A percentile compares a stretch with the other conserved stretches of the same genome.
Evolutionary conservation across 2,329 filamentous ascomycete species (phyloP).

Genomic region (Ceratocystis huliohia): DNA sequence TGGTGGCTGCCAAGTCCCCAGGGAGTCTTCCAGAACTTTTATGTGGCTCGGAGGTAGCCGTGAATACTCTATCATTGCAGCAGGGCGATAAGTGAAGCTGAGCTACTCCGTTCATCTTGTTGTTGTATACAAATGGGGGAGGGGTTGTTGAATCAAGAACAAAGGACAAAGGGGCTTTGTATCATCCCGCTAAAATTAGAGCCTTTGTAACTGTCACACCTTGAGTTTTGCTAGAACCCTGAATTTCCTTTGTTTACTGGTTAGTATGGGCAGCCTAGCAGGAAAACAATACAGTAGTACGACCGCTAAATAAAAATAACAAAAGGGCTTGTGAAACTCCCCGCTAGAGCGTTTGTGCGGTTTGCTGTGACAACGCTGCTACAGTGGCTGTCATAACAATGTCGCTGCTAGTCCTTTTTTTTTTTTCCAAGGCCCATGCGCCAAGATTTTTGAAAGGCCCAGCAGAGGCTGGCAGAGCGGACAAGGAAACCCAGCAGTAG

Average conservation of each 20-base stretch:
- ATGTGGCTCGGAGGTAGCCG: constrained; percentile 1
- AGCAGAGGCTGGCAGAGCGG: not conserved
- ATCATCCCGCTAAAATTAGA: not conserved
- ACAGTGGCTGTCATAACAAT: constrained; percentile 5
- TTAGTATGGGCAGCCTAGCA: not conserved
- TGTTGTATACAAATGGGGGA: too few relatives aligned
- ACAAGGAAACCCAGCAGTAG: not conserved
- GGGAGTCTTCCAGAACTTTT: not conserved
- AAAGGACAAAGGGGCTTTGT: constrained; percentile 1
- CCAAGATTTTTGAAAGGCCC: not conserved
- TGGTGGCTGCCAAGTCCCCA: not conserved
- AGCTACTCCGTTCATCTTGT: too few relatives aligned
- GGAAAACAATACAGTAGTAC: not conserved
- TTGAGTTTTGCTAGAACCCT: not conserved
- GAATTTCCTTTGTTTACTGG: not conserved
- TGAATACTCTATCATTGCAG: not conserved
- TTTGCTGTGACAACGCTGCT: constrained; percentile 8
- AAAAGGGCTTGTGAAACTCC: constrained; percentile 5
- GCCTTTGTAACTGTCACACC: not conserved
- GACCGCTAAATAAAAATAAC: not conserved
- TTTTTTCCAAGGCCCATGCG: not conserved
- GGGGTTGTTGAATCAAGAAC: not conserved
- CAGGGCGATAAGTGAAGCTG: too few relatives aligned
- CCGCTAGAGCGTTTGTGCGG: constrained; percentile 1
- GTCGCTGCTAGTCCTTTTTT: not conserved